Base-by-base conservation (phyloP, 306 rosid genomes). In the Quercus rubra region DNA sequence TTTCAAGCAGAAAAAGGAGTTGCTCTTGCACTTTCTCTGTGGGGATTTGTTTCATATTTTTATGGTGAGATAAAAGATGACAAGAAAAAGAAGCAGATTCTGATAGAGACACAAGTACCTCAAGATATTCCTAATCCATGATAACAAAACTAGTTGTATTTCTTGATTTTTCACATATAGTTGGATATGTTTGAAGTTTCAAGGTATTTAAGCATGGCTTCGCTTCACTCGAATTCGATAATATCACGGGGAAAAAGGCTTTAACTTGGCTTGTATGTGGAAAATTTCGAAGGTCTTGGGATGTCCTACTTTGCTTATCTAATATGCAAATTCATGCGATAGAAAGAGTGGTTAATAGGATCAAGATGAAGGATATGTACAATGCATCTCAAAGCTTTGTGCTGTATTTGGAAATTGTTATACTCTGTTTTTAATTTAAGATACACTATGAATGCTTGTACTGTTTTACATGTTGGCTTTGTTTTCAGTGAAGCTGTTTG, bases 21-120 rank as follows among this genome's bases (percentile, higher is more conserved):
- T 2, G 76, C 97, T 18, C 74, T 93, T 49, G 80, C 35, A 5
- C 89, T 93, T 19, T 88, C 91, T 2, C 87, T 91, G 0, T 93
- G 94, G 97, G 98, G 97, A 0, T 88, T 90, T 74, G 78, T 84
- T 41, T 93, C 94, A 0, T 93, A 91, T 74, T 93, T 93, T 52
- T 93, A 89, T 13, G 94, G 98, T 1, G 98, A 90, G 66, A 54
- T 83, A 1, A 91, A 90, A 73, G 84, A 85, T 5, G 64, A 27
- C 23, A 86, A 79, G 56, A 69, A 85, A 28, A 84, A 49, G 14
- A 63, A 41, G 12, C 30, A 1, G 2, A 18, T 0, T 31, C 73
- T 17, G 43, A 7, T 2, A 43, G 77, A 73, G n/a, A 46, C 74
- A 18, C 79, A 71, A 62, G 0, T 33, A 4, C 38, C 82, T 61